Conservation (phyloP, 305 asterid species). For the Nicotiana rustica region DNA sequence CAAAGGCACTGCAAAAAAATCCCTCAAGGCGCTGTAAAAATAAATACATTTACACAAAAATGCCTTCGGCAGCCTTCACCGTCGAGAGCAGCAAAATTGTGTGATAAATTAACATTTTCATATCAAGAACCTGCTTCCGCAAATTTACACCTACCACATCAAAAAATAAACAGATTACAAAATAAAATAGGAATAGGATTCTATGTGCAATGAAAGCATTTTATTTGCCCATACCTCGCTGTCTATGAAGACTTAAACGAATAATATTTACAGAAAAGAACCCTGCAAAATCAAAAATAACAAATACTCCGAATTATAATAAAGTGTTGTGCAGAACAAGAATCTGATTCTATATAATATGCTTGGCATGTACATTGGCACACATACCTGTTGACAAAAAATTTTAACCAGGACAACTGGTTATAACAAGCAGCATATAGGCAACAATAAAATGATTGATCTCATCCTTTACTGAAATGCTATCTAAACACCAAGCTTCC, state of each 20-base stretch:
- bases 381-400: conserved; percentile 49
- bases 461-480: conserved; percentile 40
- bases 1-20: conserved; percentile 18
- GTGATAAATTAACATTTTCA: conserved; percentile 26
- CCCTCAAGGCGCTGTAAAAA: conserved; percentile 23
- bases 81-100: conserved; percentile 29
- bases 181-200: conserved; percentile 25
- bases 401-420: conserved; percentile 44
- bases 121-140: conserved; percentile 42
- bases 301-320: background rate
- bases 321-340: conserved; percentile 17
- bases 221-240: conserved; percentile 52
- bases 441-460: conserved; percentile 31
- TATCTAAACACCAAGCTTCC: conserved; percentile 90
- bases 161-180: conserved; percentile 13
- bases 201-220: conserved; percentile 21
- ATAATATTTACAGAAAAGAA: conserved; percentile 64
- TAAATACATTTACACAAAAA: conserved; percentile 18
- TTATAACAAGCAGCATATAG: conserved; percentile 43
- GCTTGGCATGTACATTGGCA: conserved; percentile 32
- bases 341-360: background rate
- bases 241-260: conserved; percentile 48
- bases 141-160: conserved; percentile 54
- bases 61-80: conserved; percentile 32
- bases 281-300: conserved; percentile 52